A percentile compares a stretch with the other conserved stretches of the same genome.
phyloP scores from a whole-genome alignment of 352 stramenopile genomes.

The Phytopythium chamaehyphon region DNA sequence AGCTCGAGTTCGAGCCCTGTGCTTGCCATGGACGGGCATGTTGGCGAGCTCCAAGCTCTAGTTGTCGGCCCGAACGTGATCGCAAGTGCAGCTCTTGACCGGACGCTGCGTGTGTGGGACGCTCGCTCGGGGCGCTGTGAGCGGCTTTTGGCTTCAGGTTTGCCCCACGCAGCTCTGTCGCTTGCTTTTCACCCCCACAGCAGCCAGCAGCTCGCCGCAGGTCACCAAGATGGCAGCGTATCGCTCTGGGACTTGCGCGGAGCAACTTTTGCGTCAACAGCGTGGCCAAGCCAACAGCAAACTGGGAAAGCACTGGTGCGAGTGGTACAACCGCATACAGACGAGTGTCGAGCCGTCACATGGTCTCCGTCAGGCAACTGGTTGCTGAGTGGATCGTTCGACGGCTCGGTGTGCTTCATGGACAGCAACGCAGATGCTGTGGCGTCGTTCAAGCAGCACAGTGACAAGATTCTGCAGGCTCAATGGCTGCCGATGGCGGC shows the following conservation, averaged over 20 bases:
- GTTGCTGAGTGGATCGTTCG: constrained; percentile 57
- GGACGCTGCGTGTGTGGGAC: constrained; percentile 71
- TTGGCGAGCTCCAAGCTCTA: constrained; percentile 58
- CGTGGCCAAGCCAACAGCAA: neutral
- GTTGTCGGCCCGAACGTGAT: constrained; percentile 8
- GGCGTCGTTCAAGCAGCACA: constrained; percentile 50
- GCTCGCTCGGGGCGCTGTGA: constrained; percentile 43
- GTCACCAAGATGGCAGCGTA: constrained; percentile 58
- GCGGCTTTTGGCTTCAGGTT: constrained; percentile 32
- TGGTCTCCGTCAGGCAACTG: constrained; percentile 59
- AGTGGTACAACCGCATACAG: constrained; percentile 28
- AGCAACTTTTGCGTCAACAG: constrained; percentile 7
- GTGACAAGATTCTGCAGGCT: constrained; percentile 63
- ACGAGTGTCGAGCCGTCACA: constrained; percentile 57
- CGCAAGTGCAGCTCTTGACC: constrained; percentile 47
- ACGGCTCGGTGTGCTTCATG: constrained; percentile 52
- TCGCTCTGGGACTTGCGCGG: constrained; percentile 61
- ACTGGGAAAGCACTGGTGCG: constrained; percentile 18
- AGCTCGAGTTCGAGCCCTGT: constrained; percentile 10
- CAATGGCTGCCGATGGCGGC: constrained; percentile 56
- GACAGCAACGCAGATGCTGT: constrained; percentile 18
- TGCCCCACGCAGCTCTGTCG: constrained; percentile 27
- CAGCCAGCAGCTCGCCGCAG: constrained; percentile 31
- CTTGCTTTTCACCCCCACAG: constrained; percentile 43
- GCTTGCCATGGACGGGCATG: constrained; percentile 53